These are phyloP conservation scores for Trichothecium roseum DNA, from an alignment of 2,329 filamentous ascomycete species.

Conservation along the genomic window DNA sequence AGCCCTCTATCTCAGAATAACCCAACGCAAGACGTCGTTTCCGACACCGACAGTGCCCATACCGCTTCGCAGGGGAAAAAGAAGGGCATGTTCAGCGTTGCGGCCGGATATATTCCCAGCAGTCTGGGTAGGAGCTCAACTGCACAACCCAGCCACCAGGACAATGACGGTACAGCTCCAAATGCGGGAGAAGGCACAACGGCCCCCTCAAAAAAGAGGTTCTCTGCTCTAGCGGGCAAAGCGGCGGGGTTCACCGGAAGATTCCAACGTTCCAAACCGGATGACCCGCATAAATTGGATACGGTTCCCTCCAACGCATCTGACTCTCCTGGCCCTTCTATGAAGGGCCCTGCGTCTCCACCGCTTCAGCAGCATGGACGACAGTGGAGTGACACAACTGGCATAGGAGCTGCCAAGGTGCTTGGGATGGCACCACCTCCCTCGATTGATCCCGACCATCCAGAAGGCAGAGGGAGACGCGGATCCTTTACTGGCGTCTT, in stretches of 20 bases:
- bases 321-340: conserved; percentile 2
- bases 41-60: conserved; percentile 3
- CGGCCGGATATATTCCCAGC: conserved; percentile 10
- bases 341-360: conserved; percentile 2
- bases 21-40: no score
- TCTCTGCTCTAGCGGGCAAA: conserved; percentile 25
- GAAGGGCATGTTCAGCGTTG: conserved; percentile 24
- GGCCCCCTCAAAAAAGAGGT: conserved; percentile 28
- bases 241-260: conserved; percentile 19
- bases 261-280: conserved; percentile 14
- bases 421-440: conserved; percentile 9
- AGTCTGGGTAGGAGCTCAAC: conserved; percentile 7
- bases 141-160: conserved; percentile 8
- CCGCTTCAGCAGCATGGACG: conserved; percentile 8
- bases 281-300: conserved; percentile 7
- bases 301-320: conserved; percentile 7
- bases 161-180: conserved; percentile 6
- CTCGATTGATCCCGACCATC: conserved; percentile 3
- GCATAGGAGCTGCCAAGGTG: conserved; percentile 6
- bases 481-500: conserved; percentile 18
- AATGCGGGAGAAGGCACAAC: conserved; percentile 4
- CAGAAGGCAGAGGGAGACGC: conserved; percentile 15
- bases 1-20: no score
- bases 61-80: conserved; percentile 23
- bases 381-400: conserved; percentile 4